Evolutionary conservation across 352 stramenopile species (phyloP).

Genomic region (Pythium rhizo-oryzae): DNA sequence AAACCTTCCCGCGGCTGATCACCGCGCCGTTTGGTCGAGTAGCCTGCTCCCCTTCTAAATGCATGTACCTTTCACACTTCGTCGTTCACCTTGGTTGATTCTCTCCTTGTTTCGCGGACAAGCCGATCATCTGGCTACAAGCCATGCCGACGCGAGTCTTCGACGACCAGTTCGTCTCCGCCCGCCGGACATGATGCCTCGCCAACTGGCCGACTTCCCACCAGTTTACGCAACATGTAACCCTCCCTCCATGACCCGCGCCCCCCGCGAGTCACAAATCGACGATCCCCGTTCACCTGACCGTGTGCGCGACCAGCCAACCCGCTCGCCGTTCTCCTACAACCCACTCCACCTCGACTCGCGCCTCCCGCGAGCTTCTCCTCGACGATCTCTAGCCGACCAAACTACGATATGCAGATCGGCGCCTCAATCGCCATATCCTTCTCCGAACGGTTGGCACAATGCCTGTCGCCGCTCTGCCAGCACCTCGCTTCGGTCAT

Average conservation of each 20-base stretch:
- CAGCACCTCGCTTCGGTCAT: too few relatives aligned
- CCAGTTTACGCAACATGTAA: not conserved
- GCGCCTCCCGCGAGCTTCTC: not conserved
- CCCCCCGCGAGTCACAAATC: not conserved
- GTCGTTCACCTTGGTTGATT: too few relatives aligned
- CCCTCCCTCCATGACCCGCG: not conserved
- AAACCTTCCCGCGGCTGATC: too few relatives aligned
- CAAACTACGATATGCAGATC: not conserved
- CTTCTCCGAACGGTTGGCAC: not conserved
- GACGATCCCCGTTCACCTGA: not conserved
- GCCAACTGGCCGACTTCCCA: not conserved
- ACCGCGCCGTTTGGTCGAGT: too few relatives aligned
- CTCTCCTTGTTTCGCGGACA: too few relatives aligned
- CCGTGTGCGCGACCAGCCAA: not conserved
- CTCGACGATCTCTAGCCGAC: not conserved
- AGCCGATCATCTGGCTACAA: too few relatives aligned
- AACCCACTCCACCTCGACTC: not conserved
- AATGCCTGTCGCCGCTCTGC: not conserved
- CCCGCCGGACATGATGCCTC: not conserved
- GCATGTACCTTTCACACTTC: too few relatives aligned
- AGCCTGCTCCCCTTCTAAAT: too few relatives aligned
- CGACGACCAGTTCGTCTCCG: not conserved
- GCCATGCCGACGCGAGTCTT: not conserved
- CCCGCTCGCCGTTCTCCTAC: not conserved
- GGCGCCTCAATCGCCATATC: not conserved